Evolutionary conservation across 2,329 filamentous ascomycete genomes (phyloP), one percentile per base, ranked within the genome.

Genomic region (Hypoxylon sp.): DNA sequence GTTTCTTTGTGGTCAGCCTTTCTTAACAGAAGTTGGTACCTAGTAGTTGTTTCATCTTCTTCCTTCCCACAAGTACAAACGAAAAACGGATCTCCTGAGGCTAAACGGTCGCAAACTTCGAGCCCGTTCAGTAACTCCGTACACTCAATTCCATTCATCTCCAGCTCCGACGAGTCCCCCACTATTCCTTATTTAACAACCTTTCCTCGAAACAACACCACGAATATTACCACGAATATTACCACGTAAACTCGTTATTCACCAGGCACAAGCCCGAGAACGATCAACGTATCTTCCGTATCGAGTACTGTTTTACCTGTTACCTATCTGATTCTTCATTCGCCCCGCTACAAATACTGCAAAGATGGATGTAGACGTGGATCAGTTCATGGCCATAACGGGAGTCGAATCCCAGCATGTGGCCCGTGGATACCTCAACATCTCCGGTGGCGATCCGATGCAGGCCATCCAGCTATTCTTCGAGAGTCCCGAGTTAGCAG

Each of bases 391-490:
- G 65, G 79, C 81, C 72, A 89, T 99, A 69, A 97, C 94, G 27
- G 87, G 86, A 62, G 83, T 88, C 49, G 49, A 51, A 51, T 84
- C 80, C 55, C 80, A 86, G 19, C 79, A 87, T 60, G 84, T 92
- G 57, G 94, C 93, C 20, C 82, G 84, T 55, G 88, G 89, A 62
- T 96, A 95, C 71, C 82, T 97, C 36, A 82, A 89, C 63, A 82
- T 99, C 68, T 87, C 91, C n/a, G 88, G 90, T 62, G 86, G 86
- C 65, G 88, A 96, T 68, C 77, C 93, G 41, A 86, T 91, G 71
- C 88, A 93, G 66, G 94, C 94, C 17, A 87, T 97, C 63, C 85
- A 90, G 66, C 84, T 97, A 8, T 99, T 86, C 75, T 97, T 91
- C 71, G 91, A 95, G 67, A 94, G 89, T 68, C 90, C 89, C 31